phyloP scores from a whole-genome alignment of 2,329 filamentous ascomycete species.

The Epichloe hybrida region DNA sequence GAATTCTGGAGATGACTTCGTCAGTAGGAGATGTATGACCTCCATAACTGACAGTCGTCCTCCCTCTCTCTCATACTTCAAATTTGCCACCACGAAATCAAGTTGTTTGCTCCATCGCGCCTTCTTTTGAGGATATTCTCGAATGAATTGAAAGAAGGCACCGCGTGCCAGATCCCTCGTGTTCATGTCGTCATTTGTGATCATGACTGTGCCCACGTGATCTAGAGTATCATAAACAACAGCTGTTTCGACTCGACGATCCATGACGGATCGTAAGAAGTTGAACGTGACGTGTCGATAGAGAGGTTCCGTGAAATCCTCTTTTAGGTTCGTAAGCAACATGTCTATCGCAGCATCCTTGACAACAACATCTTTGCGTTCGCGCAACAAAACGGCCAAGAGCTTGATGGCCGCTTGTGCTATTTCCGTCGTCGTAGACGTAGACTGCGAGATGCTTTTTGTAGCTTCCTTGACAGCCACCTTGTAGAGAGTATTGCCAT shows the following conservation, averaged over 20 bases:
- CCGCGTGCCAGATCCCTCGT: slow-evolving; percentile 79
- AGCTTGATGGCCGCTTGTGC: slow-evolving; percentile 83
- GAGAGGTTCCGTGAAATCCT: slow-evolving; percentile 84
- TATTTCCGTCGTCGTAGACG: slow-evolving; percentile 68
- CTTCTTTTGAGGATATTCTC: slow-evolving; percentile 88
- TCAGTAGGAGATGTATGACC: slow-evolving; percentile 70
- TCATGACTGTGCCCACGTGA: slow-evolving; percentile 81
- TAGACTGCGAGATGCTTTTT: slow-evolving; percentile 59
- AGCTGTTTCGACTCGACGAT: slow-evolving; percentile 72
- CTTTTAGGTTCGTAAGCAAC: slow-evolving; percentile 66
- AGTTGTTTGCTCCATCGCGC: slow-evolving; percentile 82
- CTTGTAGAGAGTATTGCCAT: slow-evolving; percentile 49
- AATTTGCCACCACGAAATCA: slow-evolving; percentile 75
- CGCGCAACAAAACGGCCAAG: slow-evolving; percentile 70
- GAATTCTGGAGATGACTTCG: slow-evolving; percentile 69
- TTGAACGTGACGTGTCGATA: slow-evolving; percentile 90
- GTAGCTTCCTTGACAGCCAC: slow-evolving; percentile 79
- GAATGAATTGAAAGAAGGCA: slow-evolving; percentile 85
- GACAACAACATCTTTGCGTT: slow-evolving; percentile 60
- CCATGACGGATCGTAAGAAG: slow-evolving; percentile 78
- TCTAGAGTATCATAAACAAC: slow-evolving; percentile 87
- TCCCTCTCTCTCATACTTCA: slow-evolving; percentile 79
- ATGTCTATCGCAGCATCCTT: slow-evolving; percentile 74
- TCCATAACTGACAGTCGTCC: slow-evolving; percentile 91
- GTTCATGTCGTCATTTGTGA: slow-evolving; percentile 83